Evolutionary conservation across 2,329 filamentous ascomycete species (phyloP).

Genomic region (Sporothrix inflata): DNA sequence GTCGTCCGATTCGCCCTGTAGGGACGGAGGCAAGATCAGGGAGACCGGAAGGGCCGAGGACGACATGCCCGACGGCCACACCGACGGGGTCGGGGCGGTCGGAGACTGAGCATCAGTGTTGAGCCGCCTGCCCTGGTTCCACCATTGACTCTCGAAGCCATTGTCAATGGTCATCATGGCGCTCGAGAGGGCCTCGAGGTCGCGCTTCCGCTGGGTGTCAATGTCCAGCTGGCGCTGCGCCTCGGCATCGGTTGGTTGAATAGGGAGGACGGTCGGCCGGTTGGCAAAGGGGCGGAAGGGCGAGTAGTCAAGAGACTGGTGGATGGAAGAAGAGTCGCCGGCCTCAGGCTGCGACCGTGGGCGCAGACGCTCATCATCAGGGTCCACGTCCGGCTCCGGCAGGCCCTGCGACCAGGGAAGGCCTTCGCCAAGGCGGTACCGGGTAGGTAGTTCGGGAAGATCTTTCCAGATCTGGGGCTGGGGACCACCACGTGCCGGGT

Average conservation of each 20-base stretch:
- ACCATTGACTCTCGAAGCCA: constrained; percentile 62
- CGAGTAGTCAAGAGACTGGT: constrained; percentile 29
- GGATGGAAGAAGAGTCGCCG: constrained; percentile 24
- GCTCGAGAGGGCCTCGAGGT: constrained; percentile 54
- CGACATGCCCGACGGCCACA: constrained; percentile 17
- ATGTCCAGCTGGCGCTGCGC: constrained; percentile 44
- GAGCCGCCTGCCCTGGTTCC: constrained; percentile 52
- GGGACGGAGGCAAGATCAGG: neutral
- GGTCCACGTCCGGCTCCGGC: constrained; percentile 38
- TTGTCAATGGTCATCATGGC: constrained; percentile 62
- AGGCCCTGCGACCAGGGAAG: constrained; percentile 52
- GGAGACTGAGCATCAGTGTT: constrained; percentile 32
- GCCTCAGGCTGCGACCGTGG: constrained; percentile 11
- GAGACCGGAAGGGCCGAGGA: constrained; percentile 19
- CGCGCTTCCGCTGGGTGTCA: constrained; percentile 41
- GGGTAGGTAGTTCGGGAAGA: constrained; percentile 46
- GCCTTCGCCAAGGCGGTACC: constrained; percentile 51
- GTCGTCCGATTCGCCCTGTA: constrained; percentile 20
- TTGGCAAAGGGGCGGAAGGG: constrained; percentile 12
- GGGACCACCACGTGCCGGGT: neutral
- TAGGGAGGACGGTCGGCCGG: constrained; percentile 30
- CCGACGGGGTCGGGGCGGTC: neutral
- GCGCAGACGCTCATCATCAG: constrained; percentile 36
- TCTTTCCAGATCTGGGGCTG: constrained; percentile 45
- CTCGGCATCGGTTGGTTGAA: constrained; percentile 18